A percentile compares a stretch with the other conserved stretches of the same genome.
phyloP scores from a whole-genome alignment of 2,329 filamentous ascomycete genomes.

The Hymenoscyphus albidus region DNA sequence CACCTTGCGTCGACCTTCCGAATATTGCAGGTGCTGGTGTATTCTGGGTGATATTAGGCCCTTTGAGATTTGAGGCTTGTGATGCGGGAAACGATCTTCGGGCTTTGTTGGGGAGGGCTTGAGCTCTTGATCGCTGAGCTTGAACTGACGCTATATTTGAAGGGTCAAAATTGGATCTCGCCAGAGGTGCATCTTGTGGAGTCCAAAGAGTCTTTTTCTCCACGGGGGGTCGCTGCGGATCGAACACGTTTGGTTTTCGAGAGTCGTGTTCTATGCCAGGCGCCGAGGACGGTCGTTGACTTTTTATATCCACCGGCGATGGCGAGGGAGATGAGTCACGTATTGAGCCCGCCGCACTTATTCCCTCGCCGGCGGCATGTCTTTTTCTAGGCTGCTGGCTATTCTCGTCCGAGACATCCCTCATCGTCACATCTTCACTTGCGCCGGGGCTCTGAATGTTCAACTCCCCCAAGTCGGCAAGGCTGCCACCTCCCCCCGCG shows the following conservation, averaged over 20 bases:
- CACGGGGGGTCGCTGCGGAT: constrained; percentile 18
- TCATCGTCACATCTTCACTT: constrained; percentile 23
- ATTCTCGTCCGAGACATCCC: constrained; percentile 21
- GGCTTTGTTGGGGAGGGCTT: constrained; percentile 7
- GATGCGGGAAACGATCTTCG: constrained; percentile 8
- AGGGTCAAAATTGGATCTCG: constrained; percentile 19
- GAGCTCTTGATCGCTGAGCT: constrained; percentile 8
- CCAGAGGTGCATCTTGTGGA: constrained; percentile 20
- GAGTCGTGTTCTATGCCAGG: constrained; percentile 16
- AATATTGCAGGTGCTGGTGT: not conserved
- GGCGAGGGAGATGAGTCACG: constrained; percentile 25
- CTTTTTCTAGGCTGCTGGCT: constrained; percentile 27
- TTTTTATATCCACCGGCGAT: constrained; percentile 23
- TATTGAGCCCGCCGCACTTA: constrained; percentile 25
- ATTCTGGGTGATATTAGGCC: not conserved
- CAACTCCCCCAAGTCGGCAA: constrained; percentile 23
- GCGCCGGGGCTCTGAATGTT: constrained; percentile 20
- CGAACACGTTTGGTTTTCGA: constrained; percentile 12
- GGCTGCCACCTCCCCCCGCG: constrained; percentile 12
- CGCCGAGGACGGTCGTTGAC: constrained; percentile 21
- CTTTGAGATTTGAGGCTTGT: constrained; percentile 12
- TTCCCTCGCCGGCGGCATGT: constrained; percentile 29
- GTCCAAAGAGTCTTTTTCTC: constrained; percentile 28
- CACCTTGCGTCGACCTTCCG: not conserved
- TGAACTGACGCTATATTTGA: constrained; percentile 29